Evolutionary conservation across 768 basidiomycete genomes (phyloP).

Genomic region (Kockovaella imperatae): DNA sequence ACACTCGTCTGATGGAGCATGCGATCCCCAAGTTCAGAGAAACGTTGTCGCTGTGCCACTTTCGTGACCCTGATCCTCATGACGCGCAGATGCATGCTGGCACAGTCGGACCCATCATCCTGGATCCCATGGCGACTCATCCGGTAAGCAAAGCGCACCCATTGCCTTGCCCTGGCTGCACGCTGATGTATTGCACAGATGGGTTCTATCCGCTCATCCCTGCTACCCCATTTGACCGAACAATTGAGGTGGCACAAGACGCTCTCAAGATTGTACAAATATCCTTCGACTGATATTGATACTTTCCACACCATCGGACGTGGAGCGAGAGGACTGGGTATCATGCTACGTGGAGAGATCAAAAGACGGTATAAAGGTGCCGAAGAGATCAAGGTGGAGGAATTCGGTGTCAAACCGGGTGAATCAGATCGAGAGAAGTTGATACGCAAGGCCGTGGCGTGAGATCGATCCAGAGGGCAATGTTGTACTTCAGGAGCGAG

Average conservation of each 20-base stretch:
- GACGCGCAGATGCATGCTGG: neutral
- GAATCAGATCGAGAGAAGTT: too few species aligned
- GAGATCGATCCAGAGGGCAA: too few species aligned
- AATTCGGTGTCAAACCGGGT: conserved; percentile 23
- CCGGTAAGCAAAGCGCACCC: conserved; percentile 13
- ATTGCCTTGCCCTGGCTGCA: neutral
- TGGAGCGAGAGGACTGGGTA: conserved; percentile 40
- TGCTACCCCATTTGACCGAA: conserved; percentile 27
- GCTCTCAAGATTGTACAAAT: conserved; percentile 20
- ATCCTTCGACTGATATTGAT: conserved; percentile 12
- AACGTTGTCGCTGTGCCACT: conserved; percentile 12
- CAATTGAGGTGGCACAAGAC: conserved; percentile 41
- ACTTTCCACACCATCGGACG: conserved; percentile 33
- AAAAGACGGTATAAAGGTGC: conserved; percentile 18
- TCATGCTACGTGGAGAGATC: conserved; percentile 36
- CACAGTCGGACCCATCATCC: conserved; percentile 10
- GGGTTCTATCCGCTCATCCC: conserved; percentile 10
- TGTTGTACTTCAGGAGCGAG: too few species aligned
- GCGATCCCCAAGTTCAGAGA: conserved; percentile 27
- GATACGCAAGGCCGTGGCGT: too few species aligned
- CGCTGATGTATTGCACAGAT: conserved; percentile 3
- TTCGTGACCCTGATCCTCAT: conserved; percentile 6
- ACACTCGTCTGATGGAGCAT: conserved; percentile 38
- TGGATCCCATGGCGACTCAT: conserved; percentile 33
- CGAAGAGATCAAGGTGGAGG: conserved; percentile 16